phyloP scores from a whole-genome alignment of 345 rosid species.

The Melaleuca quinquenervia region DNA sequence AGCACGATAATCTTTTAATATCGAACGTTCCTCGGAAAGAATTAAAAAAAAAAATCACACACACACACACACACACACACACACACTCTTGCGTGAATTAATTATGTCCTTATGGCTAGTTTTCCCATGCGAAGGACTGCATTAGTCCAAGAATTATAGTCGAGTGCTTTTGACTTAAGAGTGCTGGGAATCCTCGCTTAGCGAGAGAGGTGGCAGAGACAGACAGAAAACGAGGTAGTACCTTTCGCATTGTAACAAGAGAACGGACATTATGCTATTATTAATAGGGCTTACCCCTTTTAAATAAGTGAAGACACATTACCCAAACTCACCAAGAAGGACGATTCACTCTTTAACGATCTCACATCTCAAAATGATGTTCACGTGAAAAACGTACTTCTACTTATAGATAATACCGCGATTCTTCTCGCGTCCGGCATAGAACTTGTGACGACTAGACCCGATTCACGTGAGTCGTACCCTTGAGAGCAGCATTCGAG shows the following conservation, averaged over 20 bases:
- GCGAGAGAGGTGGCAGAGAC: background rate
- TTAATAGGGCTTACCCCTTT: background rate
- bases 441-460: rapidly evolving
- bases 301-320: background rate
- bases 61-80: too few relatives aligned
- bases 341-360: background rate
- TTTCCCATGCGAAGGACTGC: background rate
- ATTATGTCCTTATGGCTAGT: background rate
- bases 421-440: background rate
- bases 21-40: background rate
- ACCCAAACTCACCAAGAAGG: background rate
- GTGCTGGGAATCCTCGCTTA: background rate
- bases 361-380: background rate
- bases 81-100: background rate
- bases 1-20: background rate
- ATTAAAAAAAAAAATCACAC: too few relatives aligned
- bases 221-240: background rate
- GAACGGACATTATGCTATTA: background rate
- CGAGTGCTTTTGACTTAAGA: background rate
- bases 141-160: background rate
- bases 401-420: background rate
- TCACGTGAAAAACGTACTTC: background rate
- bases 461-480: background rate
- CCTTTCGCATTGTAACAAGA: background rate
- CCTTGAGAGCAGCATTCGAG: rapidly evolving